phyloP scores from a whole-genome alignment of 768 basidiomycete genomes.

The Russula lepida region DNA sequence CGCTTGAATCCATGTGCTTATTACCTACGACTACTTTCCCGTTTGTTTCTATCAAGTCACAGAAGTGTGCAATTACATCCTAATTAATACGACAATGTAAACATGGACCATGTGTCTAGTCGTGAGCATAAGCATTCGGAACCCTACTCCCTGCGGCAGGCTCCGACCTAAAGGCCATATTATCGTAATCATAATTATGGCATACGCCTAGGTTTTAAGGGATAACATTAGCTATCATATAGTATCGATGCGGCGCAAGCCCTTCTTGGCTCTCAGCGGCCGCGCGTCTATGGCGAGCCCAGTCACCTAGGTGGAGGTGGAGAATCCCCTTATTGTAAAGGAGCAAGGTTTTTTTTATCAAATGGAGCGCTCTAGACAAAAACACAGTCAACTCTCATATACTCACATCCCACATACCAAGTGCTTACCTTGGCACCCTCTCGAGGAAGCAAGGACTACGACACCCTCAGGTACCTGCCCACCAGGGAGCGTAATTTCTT shows the following conservation, averaged over 20 bases:
- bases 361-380: neutral
- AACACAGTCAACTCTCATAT: constrained; percentile 6
- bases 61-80: constrained; percentile 7
- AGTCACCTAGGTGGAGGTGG: neutral
- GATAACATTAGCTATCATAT: constrained; percentile 5
- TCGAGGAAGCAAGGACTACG: constrained; percentile 4
- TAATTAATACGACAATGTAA: constrained; percentile 4
- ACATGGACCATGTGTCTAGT: constrained; percentile 9
- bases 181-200: constrained; percentile 5
- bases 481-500: constrained; percentile 27
- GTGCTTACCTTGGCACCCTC: constrained; percentile 10
- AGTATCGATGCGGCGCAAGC: constrained; percentile 8
- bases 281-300: constrained; percentile 2
- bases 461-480: constrained; percentile 17
- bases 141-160: neutral
- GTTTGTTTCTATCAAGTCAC: neutral
- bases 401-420: neutral
- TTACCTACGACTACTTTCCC: neutral
- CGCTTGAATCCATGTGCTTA: constrained; percentile 4
- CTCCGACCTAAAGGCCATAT: neutral
- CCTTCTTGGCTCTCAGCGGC: constrained; percentile 12
- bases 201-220: constrained; percentile 7
- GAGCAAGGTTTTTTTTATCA: neutral
- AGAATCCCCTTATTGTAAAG: neutral
- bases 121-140: neutral